Evolutionary conservation across 129 eudicot species (phyloP), one percentile per base, ranked within the genome.

Genomic region (Centella asiatica): DNA sequence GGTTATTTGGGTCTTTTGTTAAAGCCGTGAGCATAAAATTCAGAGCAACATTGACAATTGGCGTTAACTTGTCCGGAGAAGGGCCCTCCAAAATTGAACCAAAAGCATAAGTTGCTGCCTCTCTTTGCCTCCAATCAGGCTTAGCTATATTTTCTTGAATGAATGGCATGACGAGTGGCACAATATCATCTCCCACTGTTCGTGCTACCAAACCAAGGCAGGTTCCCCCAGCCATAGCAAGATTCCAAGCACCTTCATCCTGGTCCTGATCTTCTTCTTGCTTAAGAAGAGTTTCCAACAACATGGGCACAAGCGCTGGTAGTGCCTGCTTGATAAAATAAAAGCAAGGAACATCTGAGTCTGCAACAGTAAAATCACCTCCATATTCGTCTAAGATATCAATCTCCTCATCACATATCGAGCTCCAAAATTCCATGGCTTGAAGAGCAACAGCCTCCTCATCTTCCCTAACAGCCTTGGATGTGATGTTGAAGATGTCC

Each of bases 231-330:
- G 97, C 95, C 97, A 90, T 90, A 20, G 97, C 94, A 58, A 90
- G 68, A 74, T 90, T 90, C 97, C 97, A 90, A n/a, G 94, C 95
- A 70, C 97, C 95, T 60, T 90, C 97, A 71, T 90, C 97, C 74
- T 83, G 97, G 64, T 90, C 97, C 76, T 90, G 97, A 57, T 86
- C 97, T 69, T 90, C 97, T 74, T 90, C 95, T 79, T 90, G 97
- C 77, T 86, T 90, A 40, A 90, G 71, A 26, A 90, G 82, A 52
- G 95, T 90, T 66, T 90, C 97, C 81, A 90, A 57, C 61, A 90
- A 71, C 94, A 90, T 71, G 4, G 94, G 97, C 1, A 90, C 97
- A 60, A 90, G 93, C 8, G 95, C 97, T 52, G 97, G 95, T 19
- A 90, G 82, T 8, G 97, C 95, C 58, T 90, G 97, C 71, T 83